phyloP scores from a whole-genome alignment of 352 stramenopile species.

The Phytopythium mirpurense region DNA sequence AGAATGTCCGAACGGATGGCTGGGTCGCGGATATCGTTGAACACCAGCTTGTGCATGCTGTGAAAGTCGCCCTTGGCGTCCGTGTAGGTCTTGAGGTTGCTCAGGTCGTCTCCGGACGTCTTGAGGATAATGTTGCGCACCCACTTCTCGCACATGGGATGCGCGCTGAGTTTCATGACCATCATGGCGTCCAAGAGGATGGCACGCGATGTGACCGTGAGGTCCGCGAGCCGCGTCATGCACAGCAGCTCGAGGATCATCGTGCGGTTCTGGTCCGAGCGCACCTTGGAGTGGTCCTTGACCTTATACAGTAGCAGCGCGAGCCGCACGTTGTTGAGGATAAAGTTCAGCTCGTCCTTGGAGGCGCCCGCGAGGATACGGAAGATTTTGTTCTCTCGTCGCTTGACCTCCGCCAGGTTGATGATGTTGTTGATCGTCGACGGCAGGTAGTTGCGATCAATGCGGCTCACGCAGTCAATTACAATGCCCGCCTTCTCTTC shows the following conservation, averaged over 20 bases:
- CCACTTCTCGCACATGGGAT: constrained; percentile 93
- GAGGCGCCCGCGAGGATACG: constrained; percentile 92
- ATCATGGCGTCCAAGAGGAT: constrained; percentile 95
- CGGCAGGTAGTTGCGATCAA: constrained; percentile 81
- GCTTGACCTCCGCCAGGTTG: constrained; percentile 73
- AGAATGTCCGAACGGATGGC: constrained; percentile 92
- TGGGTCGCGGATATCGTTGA: constrained; percentile 91
- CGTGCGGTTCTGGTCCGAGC: constrained; percentile 85
- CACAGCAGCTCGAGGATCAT: constrained; percentile 94
- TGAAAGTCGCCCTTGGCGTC: constrained; percentile 96
- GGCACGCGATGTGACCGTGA: constrained; percentile 91
- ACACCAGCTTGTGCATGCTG: constrained; percentile 98
- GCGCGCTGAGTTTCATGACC: constrained; percentile 95
- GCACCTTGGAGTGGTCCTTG: constrained; percentile 86
- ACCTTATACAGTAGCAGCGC: constrained; percentile 98
- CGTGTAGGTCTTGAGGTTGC: constrained; percentile 94
- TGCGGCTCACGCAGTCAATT: constrained; percentile 61
- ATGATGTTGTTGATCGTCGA: constrained; percentile 89
- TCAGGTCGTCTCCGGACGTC: constrained; percentile 94
- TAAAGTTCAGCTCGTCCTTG: constrained; percentile 96
- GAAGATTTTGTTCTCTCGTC: constrained; percentile 94
- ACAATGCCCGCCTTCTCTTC: constrained; percentile 77
- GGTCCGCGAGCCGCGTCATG: constrained; percentile 87
- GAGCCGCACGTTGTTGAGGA: constrained; percentile 93
- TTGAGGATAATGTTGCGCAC: constrained; percentile 96